Percentiles rank a stretch among this genome's conserved stretches.
Conservation (phyloP, 2,329 filamentous ascomycete species). For the Plenodomus tracheiphilus region DNA sequence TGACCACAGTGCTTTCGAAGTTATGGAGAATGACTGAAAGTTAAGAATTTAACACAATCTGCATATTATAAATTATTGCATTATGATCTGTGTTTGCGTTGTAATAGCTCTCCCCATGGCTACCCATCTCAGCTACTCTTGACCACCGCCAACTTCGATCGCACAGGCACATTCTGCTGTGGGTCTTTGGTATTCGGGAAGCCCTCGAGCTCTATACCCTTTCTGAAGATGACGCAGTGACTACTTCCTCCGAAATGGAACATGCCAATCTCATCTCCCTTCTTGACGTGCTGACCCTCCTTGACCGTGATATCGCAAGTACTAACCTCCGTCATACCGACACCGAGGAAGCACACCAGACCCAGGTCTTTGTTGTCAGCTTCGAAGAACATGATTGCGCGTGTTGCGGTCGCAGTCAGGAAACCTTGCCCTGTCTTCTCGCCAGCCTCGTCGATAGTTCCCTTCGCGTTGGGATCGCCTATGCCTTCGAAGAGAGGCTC, state of each 20-base stretch:
- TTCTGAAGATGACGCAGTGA: conserved; percentile 69
- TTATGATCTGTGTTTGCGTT: too few species aligned
- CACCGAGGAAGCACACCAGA: conserved; percentile 69
- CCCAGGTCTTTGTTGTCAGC: conserved; percentile 70
- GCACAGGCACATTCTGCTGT: conserved; percentile 44
- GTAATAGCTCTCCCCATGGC: not conserved
- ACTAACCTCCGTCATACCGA: conserved; percentile 78
- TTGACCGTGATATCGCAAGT: conserved; percentile 72
- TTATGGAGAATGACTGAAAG: too few species aligned
- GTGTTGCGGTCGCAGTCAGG: conserved; percentile 67
- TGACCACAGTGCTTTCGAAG: too few species aligned
- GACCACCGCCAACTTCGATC: conserved; percentile 41
- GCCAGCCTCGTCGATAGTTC: conserved; percentile 40
- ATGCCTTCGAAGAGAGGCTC: conserved; percentile 60
- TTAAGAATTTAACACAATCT: too few species aligned
- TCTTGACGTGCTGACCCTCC: conserved; percentile 66
- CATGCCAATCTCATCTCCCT: conserved; percentile 75
- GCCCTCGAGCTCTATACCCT: conserved; percentile 52
- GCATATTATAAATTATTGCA: too few species aligned
- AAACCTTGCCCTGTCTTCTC: conserved; percentile 65
- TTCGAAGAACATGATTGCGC: conserved; percentile 71
- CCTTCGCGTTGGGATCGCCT: conserved; percentile 46
- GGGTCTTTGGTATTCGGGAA: conserved; percentile 29
- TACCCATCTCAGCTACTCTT: conserved; percentile 13
- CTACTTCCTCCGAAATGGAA: conserved; percentile 79